Evolutionary conservation across 106 monocot species (phyloP).

Genomic region (Cymbidium sinense): DNA sequence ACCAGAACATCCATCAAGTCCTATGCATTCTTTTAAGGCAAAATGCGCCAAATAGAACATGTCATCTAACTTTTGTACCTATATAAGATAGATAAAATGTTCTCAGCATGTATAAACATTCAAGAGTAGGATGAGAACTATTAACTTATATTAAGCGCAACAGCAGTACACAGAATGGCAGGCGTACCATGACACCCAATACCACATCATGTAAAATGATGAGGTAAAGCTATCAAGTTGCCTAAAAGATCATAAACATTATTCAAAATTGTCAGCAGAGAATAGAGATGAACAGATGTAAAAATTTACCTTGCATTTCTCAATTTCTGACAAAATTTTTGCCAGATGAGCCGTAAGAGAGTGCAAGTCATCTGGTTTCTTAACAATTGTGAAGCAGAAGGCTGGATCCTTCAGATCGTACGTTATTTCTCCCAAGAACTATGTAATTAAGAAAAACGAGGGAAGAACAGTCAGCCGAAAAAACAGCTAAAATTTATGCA

Average conservation of each 20-base stretch:
- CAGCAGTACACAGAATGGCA: background rate
- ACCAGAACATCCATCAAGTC: slow-evolving; percentile 52
- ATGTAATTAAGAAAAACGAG: background rate
- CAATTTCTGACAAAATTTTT: slow-evolving; percentile 67
- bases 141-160: background rate
- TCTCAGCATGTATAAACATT: background rate
- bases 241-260: background rate
- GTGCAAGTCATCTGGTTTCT: slow-evolving; percentile 68
- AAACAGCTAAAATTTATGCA: background rate
- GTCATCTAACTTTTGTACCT: slow-evolving; percentile 80
- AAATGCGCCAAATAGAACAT: slow-evolving; percentile 67
- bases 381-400: slow-evolving; percentile 55
- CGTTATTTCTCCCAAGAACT: slow-evolving; percentile 75
- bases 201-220: no score
- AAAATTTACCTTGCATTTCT: slow-evolving; percentile 57
- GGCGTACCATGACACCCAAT: no score
- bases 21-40: slow-evolving; percentile 70
- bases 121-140: no score
- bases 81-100: slow-evolving; percentile 12
- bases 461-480: background rate
- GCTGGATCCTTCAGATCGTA: slow-evolving; percentile 89
- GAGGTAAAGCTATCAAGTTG: background rate
- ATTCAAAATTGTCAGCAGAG: background rate
- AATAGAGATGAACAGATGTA: background rate
- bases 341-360: slow-evolving; percentile 48